Evolutionary conservation across 75 land plant genomes (phyloP), one percentile per base, ranked within the genome.

Genomic region (Pinus albicaulis): DNA sequence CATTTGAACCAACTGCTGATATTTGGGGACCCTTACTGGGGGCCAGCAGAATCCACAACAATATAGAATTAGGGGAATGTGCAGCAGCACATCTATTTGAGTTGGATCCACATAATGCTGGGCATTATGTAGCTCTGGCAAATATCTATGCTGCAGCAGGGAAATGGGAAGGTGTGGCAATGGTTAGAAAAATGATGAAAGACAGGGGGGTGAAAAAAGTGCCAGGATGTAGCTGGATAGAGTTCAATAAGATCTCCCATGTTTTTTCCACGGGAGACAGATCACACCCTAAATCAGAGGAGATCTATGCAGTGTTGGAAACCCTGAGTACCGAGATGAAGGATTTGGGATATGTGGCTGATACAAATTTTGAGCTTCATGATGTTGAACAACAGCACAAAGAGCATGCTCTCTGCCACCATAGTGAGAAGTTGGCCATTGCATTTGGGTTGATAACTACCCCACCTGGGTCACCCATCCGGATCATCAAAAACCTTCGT

Each of bases 341-440:
- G n/a, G 22, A 59, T 7, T 23, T 59, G 61, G 61, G 61, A 20
- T 59, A 59, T 59, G 61, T 23, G 22, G 22, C n/a, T 59, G 23
- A 59, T 23, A 59, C 61, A 59, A 22, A 20, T 59, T 19, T 19
- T 59, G 61, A 20, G 20, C 61, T 59, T 19, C 22, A 20, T 59
- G 61, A 59, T 59, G 20, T 59, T 5, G 61, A 59, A 59, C 22
- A 20, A 22, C 22, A 59, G 61, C 22, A 5, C 22, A 59, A 59
- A 3, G 22, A 59, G 23, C n/a, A 22, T 59, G 23, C 23, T 19
- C 61, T 59, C 22, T 19, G 61, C 20, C n/a, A 59, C 23, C 61
- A 59, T 22, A 59, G 61, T 59, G 61, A 59, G 23, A 59, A 59
- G 61, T 23, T 59, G 61, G 61, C 61, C 61, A 59, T 59, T 59